Base-by-base conservation (phyloP, 1,139 yeast genomes). In the Ogataea hybrid region DNA sequence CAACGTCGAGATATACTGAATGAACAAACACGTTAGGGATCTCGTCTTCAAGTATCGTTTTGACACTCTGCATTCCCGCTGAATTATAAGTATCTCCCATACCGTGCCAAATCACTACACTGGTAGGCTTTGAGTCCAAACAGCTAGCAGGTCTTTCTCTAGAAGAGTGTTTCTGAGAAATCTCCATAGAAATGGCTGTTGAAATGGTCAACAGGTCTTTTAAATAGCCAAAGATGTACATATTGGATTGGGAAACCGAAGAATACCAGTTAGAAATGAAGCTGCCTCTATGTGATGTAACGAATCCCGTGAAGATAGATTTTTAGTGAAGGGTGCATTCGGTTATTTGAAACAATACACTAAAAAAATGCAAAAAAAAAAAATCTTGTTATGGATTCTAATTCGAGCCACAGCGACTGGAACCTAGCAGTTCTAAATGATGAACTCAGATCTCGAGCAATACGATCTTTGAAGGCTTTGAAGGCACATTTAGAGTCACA, bases 81-180 rank as follows among this genome's bases (percentile, higher is more conserved):
- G 89, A 79, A 56, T 83, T 76, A 57, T 80, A 85, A 15, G 76
- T 70, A 59, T 86, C 95, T 0, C 95, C 94, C 54, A 86, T 70
- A 0, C 95, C 95, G 55, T 86, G 95, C 95, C 95, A 86, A 32
- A 86, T 56, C 2, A 86, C 87, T 3, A 85, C 53, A 5, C 32
- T 35, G 14, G 28, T 41, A 25, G 28, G 5, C 7, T 7, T 14
- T 9, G 34, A 15, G 14, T 6, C 29, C 4, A 15, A 18, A 5
- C 11, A 11, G 18, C 20, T 28, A 3, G 15, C 6, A 11, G 27
- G 27, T 20, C 9, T 6, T 8, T 6, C 18, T 6, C 9, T 20
- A 20, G 21, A 20, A 20, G 9, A 20, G 21, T 7, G 9, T 20
- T 11, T 2, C 27, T 12, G 18, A 6, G 30, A n/a, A 28, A 12